phyloP scores from a whole-genome alignment of 2,329 filamentous ascomycete genomes.

The Fusarium ramigenum region DNA sequence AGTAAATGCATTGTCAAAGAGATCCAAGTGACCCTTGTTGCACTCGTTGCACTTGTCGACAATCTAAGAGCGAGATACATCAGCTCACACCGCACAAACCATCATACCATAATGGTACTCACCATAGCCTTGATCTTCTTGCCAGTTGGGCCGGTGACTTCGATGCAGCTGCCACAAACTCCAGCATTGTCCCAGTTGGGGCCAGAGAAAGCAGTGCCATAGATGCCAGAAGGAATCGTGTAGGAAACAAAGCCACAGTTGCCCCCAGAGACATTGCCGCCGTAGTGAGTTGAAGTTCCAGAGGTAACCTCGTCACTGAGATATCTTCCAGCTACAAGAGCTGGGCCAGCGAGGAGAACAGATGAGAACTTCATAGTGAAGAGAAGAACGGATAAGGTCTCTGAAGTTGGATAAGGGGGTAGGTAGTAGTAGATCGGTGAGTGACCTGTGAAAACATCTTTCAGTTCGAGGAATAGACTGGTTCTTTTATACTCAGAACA shows the following conservation, averaged over 20 bases:
- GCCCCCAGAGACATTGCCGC: constrained; percentile 66
- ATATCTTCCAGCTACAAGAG: constrained; percentile 29
- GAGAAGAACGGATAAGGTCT: not conserved
- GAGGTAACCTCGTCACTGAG: constrained; percentile 21
- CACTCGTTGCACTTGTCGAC: constrained; percentile 59
- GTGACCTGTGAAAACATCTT: not conserved
- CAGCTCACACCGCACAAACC: not conserved
- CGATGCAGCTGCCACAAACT: constrained; percentile 70
- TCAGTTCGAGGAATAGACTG: not conserved
- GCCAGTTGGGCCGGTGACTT: constrained; percentile 66
- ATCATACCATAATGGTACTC: constrained; percentile 17
- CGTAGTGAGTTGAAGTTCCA: constrained; percentile 58
- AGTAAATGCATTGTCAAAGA: constrained; percentile 55
- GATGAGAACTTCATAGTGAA: constrained; percentile 38
- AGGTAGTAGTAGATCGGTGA: not conserved
- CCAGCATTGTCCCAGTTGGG: constrained; percentile 64
- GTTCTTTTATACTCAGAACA: not conserved
- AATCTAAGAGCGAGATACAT: constrained; percentile 43
- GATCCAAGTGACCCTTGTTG: constrained; percentile 53
- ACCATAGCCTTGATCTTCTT: constrained; percentile 70
- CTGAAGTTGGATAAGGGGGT: not conserved
- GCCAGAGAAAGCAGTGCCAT: constrained; percentile 69
- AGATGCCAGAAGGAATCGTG: constrained; percentile 66
- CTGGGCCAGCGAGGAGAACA: constrained; percentile 28
- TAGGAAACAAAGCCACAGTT: constrained; percentile 71